phyloP scores from a whole-genome alignment of 2,329 filamentous ascomycete genomes.

The Ophiocordyceps camponoti-floridani region DNA sequence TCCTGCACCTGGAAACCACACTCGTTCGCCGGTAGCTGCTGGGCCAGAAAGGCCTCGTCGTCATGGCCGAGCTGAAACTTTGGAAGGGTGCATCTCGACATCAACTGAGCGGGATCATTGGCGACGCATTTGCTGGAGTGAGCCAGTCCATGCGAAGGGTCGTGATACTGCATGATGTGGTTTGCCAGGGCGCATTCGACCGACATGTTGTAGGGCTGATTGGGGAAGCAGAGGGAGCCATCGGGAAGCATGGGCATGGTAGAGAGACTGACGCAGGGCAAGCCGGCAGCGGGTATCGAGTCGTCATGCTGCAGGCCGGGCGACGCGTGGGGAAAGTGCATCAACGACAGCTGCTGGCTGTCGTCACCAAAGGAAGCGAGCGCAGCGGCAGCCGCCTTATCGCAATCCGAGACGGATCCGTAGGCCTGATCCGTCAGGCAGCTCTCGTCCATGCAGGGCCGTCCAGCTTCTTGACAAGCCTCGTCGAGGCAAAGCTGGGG shows the following conservation, averaged over 20 bases:
- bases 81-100: constrained; percentile 11
- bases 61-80: constrained; percentile 5
- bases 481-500: constrained; percentile 9
- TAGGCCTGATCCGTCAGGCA: constrained; percentile 13
- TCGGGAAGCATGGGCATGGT: constrained; percentile 4
- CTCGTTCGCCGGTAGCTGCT: constrained; percentile 5
- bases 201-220: constrained; percentile 5
- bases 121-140: constrained; percentile 10
- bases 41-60: constrained; percentile 4
- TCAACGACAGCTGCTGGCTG: constrained; percentile 3
- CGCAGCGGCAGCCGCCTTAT: constrained; percentile 11
- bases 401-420: too few species aligned
- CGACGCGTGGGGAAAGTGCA: not conserved
- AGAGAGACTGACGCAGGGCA: constrained; percentile 8
- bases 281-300: not conserved
- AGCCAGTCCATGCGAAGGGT: constrained; percentile 7
- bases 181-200: constrained; percentile 9
- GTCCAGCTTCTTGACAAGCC: constrained; percentile 17
- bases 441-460: constrained; percentile 16
- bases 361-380: constrained; percentile 14
- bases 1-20: constrained; percentile 12
- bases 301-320: too few species aligned
- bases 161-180: constrained; percentile 13
- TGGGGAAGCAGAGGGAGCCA: constrained; percentile 1
- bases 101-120: constrained; percentile 9